Percentiles rank a stretch among this genome's conserved stretches.
Evolutionary conservation across 345 rosid genomes (phyloP).

Genomic region (Capsella bursapastoris): DNA sequence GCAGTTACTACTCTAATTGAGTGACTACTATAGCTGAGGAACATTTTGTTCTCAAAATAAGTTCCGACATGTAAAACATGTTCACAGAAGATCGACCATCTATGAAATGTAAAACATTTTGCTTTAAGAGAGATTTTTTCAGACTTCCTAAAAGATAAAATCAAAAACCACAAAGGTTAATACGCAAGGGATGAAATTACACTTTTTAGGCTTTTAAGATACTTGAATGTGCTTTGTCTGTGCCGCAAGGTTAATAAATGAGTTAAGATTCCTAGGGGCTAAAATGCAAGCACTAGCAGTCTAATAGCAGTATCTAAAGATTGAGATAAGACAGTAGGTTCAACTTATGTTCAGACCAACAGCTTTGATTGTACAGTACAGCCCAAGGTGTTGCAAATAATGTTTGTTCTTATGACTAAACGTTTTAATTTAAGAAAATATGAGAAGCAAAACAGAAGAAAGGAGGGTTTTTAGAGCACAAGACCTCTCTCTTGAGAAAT

Average conservation of each 20-base stretch:
- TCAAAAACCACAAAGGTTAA: too few relatives aligned
- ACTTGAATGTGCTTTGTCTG: conserved; percentile 5
- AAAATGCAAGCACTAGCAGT: conserved; percentile 4
- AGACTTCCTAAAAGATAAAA: neutral
- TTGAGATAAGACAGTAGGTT: neutral
- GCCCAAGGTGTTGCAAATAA: conserved; percentile 17
- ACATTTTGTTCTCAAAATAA: neutral
- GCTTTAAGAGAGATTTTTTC: too few relatives aligned
- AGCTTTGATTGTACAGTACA: conserved; percentile 21
- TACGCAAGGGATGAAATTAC: neutral
- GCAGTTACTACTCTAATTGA: too few relatives aligned
- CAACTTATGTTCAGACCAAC: conserved; percentile 4
- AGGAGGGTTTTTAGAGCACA: conserved; percentile 33
- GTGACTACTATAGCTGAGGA: too few relatives aligned
- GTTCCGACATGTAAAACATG: too few relatives aligned
- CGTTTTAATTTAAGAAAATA: neutral
- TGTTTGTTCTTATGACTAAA: conserved; percentile 25
- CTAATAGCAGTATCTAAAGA: neutral
- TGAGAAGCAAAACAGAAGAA: conserved; percentile 1
- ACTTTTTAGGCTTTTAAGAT: neutral
- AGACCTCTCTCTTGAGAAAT: conserved; percentile 37
- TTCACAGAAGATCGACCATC: too few relatives aligned
- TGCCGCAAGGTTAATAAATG: conserved; percentile 2
- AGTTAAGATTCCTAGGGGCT: neutral
- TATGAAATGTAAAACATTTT: neutral